Conservation (phyloP, 495 filamentous ascomycete genomes). For the Aspergillus indologenus region DNA sequence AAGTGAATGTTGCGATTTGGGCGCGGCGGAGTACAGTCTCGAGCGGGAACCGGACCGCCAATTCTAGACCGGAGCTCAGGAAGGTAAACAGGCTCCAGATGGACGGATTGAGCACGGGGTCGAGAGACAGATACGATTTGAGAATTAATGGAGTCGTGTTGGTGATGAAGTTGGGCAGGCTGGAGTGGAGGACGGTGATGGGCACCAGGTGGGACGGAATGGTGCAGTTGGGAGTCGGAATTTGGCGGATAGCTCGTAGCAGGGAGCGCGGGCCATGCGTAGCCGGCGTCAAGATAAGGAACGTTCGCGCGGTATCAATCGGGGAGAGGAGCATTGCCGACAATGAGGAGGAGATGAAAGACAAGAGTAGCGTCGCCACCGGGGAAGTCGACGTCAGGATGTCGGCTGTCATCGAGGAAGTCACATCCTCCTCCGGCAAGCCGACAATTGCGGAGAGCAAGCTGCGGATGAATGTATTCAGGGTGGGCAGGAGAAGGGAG, state of each 20-base stretch:
- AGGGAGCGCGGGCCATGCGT: constrained; percentile 69
- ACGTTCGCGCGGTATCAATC: constrained; percentile 84
- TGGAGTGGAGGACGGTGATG: constrained; percentile 81
- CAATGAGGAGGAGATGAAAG: constrained; percentile 75
- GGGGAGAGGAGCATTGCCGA: constrained; percentile 79
- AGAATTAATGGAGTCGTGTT: constrained; percentile 79
- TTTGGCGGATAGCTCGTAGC: constrained; percentile 65
- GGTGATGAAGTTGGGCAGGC: constrained; percentile 74
- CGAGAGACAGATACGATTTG: constrained; percentile 71
- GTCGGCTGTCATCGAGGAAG: constrained; percentile 50
- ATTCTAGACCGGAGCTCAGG: constrained; percentile 68
- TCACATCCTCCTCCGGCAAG: constrained; percentile 71
- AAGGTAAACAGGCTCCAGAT: constrained; percentile 77
- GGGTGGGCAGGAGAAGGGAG: constrained; percentile 74
- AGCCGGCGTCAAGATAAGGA: constrained; percentile 77
- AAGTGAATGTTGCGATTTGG: constrained; percentile 66
- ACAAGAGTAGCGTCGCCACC: constrained; percentile 68
- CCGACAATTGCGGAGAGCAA: constrained; percentile 80
- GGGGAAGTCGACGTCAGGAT: constrained; percentile 71
- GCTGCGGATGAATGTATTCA: constrained; percentile 82
- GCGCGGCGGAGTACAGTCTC: constrained; percentile 89
- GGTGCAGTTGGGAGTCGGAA: constrained; percentile 66
- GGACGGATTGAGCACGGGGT: constrained; percentile 75
- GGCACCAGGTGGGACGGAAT: constrained; percentile 68
- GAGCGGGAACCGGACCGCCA: constrained; percentile 80